These are phyloP conservation scores for Exophiala calicioides DNA, from an alignment of 2,329 filamentous ascomycete species.

Conservation along the genomic window DNA sequence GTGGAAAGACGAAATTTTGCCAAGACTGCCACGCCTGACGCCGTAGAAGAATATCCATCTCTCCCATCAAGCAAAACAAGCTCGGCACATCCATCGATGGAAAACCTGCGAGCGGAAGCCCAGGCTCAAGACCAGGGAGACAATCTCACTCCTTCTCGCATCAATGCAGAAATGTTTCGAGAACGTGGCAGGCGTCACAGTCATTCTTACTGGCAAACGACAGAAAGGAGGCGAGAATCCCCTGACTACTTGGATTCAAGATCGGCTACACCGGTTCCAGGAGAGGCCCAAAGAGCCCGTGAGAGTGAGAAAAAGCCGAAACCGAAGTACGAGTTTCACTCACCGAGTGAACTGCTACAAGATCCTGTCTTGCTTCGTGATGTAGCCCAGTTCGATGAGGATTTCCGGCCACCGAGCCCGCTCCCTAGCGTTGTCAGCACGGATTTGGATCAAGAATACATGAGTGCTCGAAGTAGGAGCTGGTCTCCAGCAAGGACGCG, in stretches of 20 bases:
- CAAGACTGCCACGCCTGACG: slow-evolving; percentile 42
- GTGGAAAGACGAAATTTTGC: slow-evolving; percentile 63
- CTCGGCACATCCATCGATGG: slow-evolving; percentile 49
- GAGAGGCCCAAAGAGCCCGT: slow-evolving; percentile 43
- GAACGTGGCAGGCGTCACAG: slow-evolving; percentile 34
- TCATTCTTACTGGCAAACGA: slow-evolving; percentile 25
- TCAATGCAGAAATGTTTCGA: slow-evolving; percentile 25
- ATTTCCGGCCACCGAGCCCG: slow-evolving; percentile 18
- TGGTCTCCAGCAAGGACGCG: slow-evolving; percentile 17
- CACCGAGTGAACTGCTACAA: slow-evolving; percentile 47
- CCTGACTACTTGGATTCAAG: slow-evolving; percentile 61
- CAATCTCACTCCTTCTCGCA: slow-evolving; percentile 20
- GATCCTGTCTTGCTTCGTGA: slow-evolving; percentile 37
- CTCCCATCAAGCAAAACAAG: slow-evolving; percentile 54
- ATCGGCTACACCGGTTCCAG: slow-evolving; percentile 69
- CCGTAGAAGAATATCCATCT: slow-evolving; percentile 49
- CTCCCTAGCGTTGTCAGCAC: slow-evolving; percentile 30
- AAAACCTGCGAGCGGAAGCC: slow-evolving; percentile 42
- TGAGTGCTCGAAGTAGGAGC: slow-evolving; percentile 31
- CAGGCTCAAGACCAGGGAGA: slow-evolving; percentile 32
- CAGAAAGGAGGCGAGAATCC: slow-evolving; percentile 17
- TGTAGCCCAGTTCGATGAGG: slow-evolving; percentile 26
- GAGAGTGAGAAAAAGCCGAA: slow-evolving; percentile 38
- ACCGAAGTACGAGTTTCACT: slow-evolving; percentile 49
- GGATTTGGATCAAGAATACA: slow-evolving; percentile 28